These are phyloP conservation scores for Aureobasidium vineae DNA, from an alignment of 2,329 filamentous ascomycete genomes.

Conservation along the genomic window DNA sequence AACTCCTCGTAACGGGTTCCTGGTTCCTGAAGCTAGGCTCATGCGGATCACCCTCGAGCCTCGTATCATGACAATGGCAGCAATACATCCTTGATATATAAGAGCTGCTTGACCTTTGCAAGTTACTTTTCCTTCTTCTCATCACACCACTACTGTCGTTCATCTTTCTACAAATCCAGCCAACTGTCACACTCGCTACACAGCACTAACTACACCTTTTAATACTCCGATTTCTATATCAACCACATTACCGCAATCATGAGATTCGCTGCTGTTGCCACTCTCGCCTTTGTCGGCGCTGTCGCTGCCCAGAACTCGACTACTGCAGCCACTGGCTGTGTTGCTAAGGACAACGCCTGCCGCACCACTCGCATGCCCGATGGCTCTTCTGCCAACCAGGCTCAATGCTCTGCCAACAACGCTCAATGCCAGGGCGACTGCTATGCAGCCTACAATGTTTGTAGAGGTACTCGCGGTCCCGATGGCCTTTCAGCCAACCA, in stretches of 20 bases:
- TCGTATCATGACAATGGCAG: background rate
- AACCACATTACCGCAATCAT: conserved; percentile 14
- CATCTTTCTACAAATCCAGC: background rate
- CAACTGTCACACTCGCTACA: conserved; percentile 14
- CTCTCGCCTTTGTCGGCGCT: conserved; percentile 16
- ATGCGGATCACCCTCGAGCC: background rate
- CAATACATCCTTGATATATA: background rate
- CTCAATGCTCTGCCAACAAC: conserved; percentile 10
- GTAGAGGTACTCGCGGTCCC: background rate
- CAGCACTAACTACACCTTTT: conserved; percentile 10
- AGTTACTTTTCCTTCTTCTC: background rate
- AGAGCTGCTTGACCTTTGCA: background rate
- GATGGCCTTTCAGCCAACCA: conserved; percentile 25
- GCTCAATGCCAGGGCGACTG: conserved; percentile 15
- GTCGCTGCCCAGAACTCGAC: conserved; percentile 16
- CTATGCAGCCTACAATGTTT: conserved; percentile 14
- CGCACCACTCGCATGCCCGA: background rate
- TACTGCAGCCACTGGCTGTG: conserved; percentile 22
- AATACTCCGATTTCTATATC: conserved; percentile 4
- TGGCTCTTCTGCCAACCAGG: conserved; percentile 16
- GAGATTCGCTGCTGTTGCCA: conserved; percentile 5
- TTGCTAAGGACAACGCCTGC: conserved; percentile 4
- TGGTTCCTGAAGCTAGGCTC: conserved; percentile 20
- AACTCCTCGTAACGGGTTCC: conserved; percentile 6
- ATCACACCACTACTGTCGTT: conserved; percentile 4